Evolutionary conservation across 805 yeast species (phyloP).

Genomic region (Wickerhamiella sorbophila): DNA sequence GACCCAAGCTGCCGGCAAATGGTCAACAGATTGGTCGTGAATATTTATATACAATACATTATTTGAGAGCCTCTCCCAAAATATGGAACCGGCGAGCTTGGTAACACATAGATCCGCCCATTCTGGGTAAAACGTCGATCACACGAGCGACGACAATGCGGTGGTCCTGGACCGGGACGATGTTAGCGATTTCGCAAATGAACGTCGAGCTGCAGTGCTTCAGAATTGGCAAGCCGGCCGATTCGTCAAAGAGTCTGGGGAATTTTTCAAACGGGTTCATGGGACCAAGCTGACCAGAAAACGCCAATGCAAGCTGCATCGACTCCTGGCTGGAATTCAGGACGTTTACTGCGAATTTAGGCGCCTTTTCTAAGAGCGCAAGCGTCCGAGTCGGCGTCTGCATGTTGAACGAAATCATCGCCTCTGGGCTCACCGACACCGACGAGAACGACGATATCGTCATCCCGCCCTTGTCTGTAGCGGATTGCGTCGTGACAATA

Average conservation of each 20-base stretch:
- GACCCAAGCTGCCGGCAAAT: conserved; percentile 2
- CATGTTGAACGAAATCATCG: conserved; percentile 71
- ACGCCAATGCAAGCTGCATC: conserved; percentile 47
- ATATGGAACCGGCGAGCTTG: conserved; percentile 11
- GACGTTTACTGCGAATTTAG: conserved; percentile 53
- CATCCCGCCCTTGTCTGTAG: conserved; percentile 40
- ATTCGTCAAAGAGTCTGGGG: conserved; percentile 12
- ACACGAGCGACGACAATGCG: conserved; percentile 85
- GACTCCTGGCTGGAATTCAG: conserved; percentile 46
- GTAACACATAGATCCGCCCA: conserved; percentile 9
- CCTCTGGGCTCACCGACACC: conserved; percentile 59
- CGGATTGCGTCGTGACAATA: conserved; percentile 42
- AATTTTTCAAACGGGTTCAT: conserved; percentile 23
- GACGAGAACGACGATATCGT: conserved; percentile 81
- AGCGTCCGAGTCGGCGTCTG: conserved; percentile 81
- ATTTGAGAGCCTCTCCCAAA: conserved; percentile 3
- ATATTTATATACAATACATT: background rate
- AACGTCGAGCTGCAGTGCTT: conserved; percentile 18
- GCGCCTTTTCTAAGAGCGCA: conserved; percentile 37
- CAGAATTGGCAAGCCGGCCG: conserved; percentile 18
- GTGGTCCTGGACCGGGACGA: conserved; percentile 54
- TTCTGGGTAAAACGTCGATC: conserved; percentile 3
- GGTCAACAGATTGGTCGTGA: background rate
- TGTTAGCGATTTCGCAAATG: conserved; percentile 18
- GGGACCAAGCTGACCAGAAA: conserved; percentile 37